These are phyloP conservation scores for Camelina laxa DNA, from an alignment of 345 rosid genomes.

Conservation along the genomic window DNA sequence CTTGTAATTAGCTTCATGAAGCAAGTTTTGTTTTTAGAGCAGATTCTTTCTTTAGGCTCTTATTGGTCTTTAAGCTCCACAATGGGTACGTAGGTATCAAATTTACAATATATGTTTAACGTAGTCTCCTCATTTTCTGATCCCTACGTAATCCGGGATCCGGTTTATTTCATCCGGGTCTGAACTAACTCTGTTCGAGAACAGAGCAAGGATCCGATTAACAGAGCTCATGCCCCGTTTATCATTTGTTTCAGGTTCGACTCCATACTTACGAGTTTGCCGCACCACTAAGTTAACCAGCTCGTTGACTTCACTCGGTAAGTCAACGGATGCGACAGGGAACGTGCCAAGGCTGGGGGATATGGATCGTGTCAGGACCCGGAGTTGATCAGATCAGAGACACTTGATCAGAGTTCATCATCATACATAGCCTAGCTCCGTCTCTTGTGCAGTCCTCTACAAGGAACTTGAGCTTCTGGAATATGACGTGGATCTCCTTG, in stretches of 20 bases:
- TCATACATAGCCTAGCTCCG: constrained; percentile 61
- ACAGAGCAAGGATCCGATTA: constrained; percentile 43
- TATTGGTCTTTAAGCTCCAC: too few relatives aligned
- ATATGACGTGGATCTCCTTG: constrained; percentile 67
- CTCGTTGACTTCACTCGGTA: constrained; percentile 73
- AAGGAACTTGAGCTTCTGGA: constrained; percentile 72
- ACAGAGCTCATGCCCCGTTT: constrained; percentile 45
- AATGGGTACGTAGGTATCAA: too few relatives aligned
- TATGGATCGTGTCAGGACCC: constrained; percentile 50
- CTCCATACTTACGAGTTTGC: constrained; percentile 57
- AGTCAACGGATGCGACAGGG: constrained; percentile 56
- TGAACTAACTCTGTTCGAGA: constrained; percentile 63
- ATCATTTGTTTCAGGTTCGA: constrained; percentile 55
- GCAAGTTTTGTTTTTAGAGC: too few relatives aligned
- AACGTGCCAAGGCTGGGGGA: constrained; percentile 62
- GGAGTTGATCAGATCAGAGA: constrained; percentile 62
- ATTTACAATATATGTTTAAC: too few relatives aligned
- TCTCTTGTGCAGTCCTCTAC: constrained; percentile 73
- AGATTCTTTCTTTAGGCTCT: too few relatives aligned
- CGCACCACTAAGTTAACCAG: constrained; percentile 63
- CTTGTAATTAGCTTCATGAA: too few relatives aligned
- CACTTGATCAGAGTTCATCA: constrained; percentile 60
- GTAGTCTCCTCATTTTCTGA: constrained; percentile 67
- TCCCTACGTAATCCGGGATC: constrained; percentile 60
- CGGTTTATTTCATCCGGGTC: constrained; percentile 47